Base-by-base conservation (phyloP, 305 asterid species). In the Andrographis paniculata region DNA sequence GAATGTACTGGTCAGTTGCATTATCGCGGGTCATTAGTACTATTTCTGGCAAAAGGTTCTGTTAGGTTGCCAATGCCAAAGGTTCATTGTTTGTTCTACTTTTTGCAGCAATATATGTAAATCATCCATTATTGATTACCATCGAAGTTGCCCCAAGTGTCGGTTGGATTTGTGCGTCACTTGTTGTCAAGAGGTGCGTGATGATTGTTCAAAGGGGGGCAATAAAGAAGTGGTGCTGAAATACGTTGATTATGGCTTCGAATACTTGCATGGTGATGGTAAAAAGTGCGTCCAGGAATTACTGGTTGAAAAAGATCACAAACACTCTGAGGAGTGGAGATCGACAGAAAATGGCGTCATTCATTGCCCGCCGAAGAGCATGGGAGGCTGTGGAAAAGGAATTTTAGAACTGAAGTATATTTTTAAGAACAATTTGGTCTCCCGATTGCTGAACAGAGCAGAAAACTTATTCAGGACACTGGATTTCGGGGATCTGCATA, bases 141-240 rank as follows among this genome's bases (percentile, higher is more conserved):
- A 82, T 20, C 68, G 95, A 64, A 76, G 84, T 70, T 82, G 95
- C 58, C 69, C 73, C 22, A 82, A 76, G 63, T 85, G 95, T 60
- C 50, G 76, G 15, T 82, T 65, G 37, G 95, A 85, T 17, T 52
- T 85, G 59, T 81, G 95, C 64, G 74, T 82, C 46, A 73, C 63
- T 64, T 85, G 95, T 44, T 85, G 95, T 51, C 38, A 60, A 51
- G 83, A 85, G 63, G 79, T 85, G 55, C 68, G 95, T 76, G 61
- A 49, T 42, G 82, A 78, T 56, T 35, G 52, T 54, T 72, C 45
- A 38, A 77, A 63, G 38, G 88, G 84, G 45, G 69, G 65, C 38
- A 33, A 31, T 36, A 72, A 53, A 39, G 56, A 8, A 51, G 54
- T 63, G 6, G 30, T 8, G 4, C 6, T n/a, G n/a, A n/a, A 24